phyloP scores from a whole-genome alignment of 2,329 filamentous ascomycete genomes.

The Fusarium coffeatum region DNA sequence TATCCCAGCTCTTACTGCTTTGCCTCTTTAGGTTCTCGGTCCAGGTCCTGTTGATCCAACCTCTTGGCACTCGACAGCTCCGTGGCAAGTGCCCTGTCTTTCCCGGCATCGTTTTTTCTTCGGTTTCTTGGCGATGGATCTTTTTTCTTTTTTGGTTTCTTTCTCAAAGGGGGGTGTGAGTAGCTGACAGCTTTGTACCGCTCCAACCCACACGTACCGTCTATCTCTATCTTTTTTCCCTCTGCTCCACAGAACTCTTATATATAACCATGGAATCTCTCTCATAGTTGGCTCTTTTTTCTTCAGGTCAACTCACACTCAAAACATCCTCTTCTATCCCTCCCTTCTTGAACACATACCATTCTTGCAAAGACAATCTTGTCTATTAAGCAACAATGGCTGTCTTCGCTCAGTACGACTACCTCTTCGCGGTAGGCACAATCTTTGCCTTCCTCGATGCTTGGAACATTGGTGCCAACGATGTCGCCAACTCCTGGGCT shows the following conservation, averaged over 20 bases:
- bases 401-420: conserved; percentile 64
- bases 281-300: neutral
- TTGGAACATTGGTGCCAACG: conserved; percentile 72
- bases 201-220: neutral
- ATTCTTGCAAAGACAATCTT: conserved; percentile 8
- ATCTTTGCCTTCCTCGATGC: conserved; percentile 75
- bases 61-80: conserved; percentile 31
- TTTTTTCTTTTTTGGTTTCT: neutral
- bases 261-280: conserved; percentile 24
- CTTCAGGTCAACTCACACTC: neutral
- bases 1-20: neutral
- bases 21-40: conserved; percentile 3
- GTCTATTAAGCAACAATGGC: conserved; percentile 35
- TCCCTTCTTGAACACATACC: neutral
- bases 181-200: neutral
- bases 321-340: neutral
- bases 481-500: conserved; percentile 83
- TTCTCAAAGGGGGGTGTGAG: conserved; percentile 13
- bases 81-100: conserved; percentile 20
- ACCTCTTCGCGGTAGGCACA: conserved; percentile 72
- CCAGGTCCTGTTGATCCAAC: conserved; percentile 26
- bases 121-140: conserved; percentile 27
- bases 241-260: conserved; percentile 1
- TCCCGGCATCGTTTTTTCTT: conserved; percentile 4
- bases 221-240: conserved; percentile 4